phyloP scores from a whole-genome alignment of 2,329 filamentous ascomycete genomes.

The Fusarium subglutinans region DNA sequence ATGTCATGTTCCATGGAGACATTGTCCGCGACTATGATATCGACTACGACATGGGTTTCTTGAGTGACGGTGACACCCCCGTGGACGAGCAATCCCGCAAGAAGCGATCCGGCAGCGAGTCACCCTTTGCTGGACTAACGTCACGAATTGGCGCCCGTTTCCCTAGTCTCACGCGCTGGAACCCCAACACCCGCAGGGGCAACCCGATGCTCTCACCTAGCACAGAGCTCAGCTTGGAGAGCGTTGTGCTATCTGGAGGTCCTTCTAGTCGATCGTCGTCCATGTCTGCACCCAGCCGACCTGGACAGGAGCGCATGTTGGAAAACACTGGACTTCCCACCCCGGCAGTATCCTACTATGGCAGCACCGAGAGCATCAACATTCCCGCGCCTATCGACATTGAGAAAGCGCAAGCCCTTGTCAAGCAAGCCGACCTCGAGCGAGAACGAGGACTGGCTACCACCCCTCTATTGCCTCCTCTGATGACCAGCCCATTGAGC shows the following conservation, averaged over 20 bases:
- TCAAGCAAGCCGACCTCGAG: conserved; percentile 60
- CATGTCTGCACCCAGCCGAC: conserved; percentile 69
- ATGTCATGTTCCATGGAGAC: conserved; percentile 47
- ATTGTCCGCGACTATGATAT: conserved; percentile 57
- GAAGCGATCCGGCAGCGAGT: conserved; percentile 66
- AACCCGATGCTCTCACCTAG: conserved; percentile 66
- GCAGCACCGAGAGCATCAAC: conserved; percentile 65
- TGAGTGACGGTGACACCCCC: conserved; percentile 70
- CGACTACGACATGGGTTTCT: conserved; percentile 74
- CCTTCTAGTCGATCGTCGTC: conserved; percentile 83
- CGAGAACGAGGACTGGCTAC: conserved; percentile 71
- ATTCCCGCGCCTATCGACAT: conserved; percentile 56
- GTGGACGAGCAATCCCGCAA: conserved; percentile 58
- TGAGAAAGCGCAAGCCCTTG: conserved; percentile 40
- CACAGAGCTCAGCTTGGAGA: conserved; percentile 86
- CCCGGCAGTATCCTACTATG: conserved; percentile 71
- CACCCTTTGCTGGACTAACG: conserved; percentile 69
- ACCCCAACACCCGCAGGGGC: conserved; percentile 54
- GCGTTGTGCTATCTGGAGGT: conserved; percentile 70
- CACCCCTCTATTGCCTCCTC: conserved; percentile 85
- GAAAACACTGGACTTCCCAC: conserved; percentile 68
- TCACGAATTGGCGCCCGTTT: conserved; percentile 72
- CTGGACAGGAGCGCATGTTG: conserved; percentile 53
- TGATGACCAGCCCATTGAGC: conserved; percentile 70
- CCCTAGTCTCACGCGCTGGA: conserved; percentile 62